phyloP scores from a whole-genome alignment of 805 yeast species.

The Kazachstania martiniae region DNA sequence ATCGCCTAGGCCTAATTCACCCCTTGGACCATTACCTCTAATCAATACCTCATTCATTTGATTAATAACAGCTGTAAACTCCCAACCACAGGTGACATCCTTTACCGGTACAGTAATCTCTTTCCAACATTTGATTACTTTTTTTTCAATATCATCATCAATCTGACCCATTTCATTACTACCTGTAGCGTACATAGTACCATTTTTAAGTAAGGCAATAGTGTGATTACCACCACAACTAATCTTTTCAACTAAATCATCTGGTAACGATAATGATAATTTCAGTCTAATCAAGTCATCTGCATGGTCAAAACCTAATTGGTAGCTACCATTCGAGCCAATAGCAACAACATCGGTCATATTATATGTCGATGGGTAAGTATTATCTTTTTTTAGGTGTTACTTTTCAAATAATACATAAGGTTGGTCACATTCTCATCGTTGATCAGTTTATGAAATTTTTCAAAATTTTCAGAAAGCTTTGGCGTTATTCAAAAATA shows the following conservation, averaged over 20 bases:
- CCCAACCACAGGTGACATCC: slow-evolving; percentile 71
- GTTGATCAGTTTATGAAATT: too few species aligned
- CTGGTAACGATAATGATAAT: slow-evolving; percentile 7
- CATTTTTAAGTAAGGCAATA: slow-evolving; percentile 41
- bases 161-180: slow-evolving; percentile 45
- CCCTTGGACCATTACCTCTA: slow-evolving; percentile 58
- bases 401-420: too few species aligned
- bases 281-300: slow-evolving; percentile 36
- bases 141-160: not conserved
- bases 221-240: slow-evolving; percentile 88
- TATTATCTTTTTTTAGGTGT: not conserved
- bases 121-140: slow-evolving; percentile 1
- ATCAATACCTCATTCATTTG: slow-evolving; percentile 32
- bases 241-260: slow-evolving; percentile 32
- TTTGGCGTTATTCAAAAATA: too few species aligned
- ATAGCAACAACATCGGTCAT: slow-evolving; percentile 34
- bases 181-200: slow-evolving; percentile 50
- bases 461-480: too few species aligned
- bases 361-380: not conserved
- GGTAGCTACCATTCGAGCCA: slow-evolving; percentile 80
- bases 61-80: slow-evolving; percentile 45
- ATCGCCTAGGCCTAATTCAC: slow-evolving; percentile 57
- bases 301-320: slow-evolving; percentile 50
- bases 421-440: too few species aligned
- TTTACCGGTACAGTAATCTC: slow-evolving; percentile 5